Conservation (phyloP, 139 green algal genomes). For the Chlorella sp. region DNA sequence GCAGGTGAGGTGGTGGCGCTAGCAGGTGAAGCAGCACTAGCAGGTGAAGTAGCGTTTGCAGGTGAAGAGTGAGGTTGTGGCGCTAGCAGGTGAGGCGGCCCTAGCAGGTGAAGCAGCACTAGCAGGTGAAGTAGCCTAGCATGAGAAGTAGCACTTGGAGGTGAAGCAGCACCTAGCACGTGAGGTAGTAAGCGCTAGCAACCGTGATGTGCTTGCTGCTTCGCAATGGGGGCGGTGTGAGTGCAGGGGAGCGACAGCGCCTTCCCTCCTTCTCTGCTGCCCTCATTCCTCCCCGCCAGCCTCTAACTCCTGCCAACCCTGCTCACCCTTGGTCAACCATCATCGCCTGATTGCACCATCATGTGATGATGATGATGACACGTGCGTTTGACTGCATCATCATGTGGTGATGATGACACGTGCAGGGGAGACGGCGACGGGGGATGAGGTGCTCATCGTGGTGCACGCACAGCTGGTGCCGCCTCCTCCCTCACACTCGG, state of each 20-base stretch:
- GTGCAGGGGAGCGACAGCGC: too few relatives aligned
- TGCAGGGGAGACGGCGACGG: constrained; percentile 6
- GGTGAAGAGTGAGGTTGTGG: too few relatives aligned
- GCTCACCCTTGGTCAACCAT: too few relatives aligned
- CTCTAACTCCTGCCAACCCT: too few relatives aligned
- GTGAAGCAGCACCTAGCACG: too few relatives aligned
- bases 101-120: neutral
- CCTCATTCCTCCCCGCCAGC: too few relatives aligned
- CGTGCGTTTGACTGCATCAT: neutral
- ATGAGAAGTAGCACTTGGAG: too few relatives aligned
- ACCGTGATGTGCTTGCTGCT: too few relatives aligned
- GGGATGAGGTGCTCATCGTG: constrained; percentile 19
- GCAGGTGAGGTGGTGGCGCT: neutral
- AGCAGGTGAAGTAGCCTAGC: too few relatives aligned
- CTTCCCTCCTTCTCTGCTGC: too few relatives aligned
- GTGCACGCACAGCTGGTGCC: constrained; percentile 25
- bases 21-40: neutral
- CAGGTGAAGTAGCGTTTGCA: neutral
- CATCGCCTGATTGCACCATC: neutral
- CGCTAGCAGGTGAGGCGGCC: neutral
- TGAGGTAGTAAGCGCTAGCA: too few relatives aligned
- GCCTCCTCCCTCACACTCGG: neutral
- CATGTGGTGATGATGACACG: neutral
- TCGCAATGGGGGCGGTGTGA: too few relatives aligned
- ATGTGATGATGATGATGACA: neutral